Evolutionary conservation across 129 eudicot genomes (phyloP).

Genomic region (Arctium minus): DNA sequence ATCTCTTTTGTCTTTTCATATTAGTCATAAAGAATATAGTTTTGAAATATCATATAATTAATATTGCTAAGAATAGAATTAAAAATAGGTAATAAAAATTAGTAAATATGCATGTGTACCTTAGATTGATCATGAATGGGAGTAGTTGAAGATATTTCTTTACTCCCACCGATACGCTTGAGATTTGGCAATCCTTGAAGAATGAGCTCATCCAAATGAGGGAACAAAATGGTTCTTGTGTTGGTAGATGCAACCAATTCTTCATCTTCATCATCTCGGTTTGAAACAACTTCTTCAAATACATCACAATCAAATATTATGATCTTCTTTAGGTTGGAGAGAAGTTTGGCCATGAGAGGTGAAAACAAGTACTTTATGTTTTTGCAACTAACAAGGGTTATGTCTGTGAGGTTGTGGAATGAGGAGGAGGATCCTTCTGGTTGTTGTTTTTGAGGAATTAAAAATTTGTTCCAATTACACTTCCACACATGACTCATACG

Average conservation of each 20-base stretch:
- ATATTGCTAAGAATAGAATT: no score
- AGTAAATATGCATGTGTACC: not conserved
- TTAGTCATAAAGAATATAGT: no score
- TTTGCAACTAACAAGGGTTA: rapidly evolving
- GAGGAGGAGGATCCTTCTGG: not conserved
- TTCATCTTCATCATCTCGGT: not conserved
- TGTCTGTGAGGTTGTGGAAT: not conserved
- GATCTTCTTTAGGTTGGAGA: not conserved
- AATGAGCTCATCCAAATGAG: not conserved
- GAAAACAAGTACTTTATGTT: not conserved
- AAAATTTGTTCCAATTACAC: not conserved
- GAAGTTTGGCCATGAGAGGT: not conserved
- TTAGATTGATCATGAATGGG: not conserved
- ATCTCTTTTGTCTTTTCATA: no score
- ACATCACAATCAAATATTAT: not conserved
- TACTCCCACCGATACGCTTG: not conserved
- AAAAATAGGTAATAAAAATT: not conserved
- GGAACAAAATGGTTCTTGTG: not conserved
- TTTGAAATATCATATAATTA: no score
- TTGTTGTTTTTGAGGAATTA: not conserved
- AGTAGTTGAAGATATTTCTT: not conserved
- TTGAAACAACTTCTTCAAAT: not conserved
- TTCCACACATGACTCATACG: not conserved
- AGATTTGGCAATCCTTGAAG: not conserved
- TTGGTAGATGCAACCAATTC: not conserved